A percentile compares a stretch with the other conserved stretches of the same genome.
phyloP scores from a whole-genome alignment of 208 protist genomes.

The Leishmania tarentolae region DNA sequence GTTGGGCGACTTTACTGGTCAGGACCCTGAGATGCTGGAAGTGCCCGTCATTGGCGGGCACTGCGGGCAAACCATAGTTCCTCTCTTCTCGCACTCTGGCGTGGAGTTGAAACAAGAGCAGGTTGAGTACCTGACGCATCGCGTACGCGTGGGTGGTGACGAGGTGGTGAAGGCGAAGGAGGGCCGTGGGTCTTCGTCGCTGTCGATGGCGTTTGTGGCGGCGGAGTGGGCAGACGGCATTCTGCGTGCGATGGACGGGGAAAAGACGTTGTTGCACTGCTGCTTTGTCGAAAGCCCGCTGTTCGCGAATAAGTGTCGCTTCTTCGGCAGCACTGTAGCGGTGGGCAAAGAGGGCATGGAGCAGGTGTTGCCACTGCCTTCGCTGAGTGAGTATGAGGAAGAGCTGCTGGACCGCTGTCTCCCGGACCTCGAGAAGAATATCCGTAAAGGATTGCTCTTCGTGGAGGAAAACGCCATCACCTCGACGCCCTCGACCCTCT shows the following conservation, averaged over 20 bases:
- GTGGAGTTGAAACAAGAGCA: conserved; percentile 43
- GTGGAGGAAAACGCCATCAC: conserved; percentile 10
- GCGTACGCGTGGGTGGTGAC: conserved; percentile 71
- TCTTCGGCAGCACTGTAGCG: conserved; percentile 81
- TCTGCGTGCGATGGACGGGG: conserved; percentile 67
- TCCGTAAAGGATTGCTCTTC: conserved; percentile 84
- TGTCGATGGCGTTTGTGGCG: conserved; percentile 64
- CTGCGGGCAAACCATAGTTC: conserved; percentile 93
- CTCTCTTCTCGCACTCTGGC: conserved; percentile 82
- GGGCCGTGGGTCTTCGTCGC: conserved; percentile 73
- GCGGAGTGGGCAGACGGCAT: conserved; percentile 67
- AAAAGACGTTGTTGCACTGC: conserved; percentile 55
- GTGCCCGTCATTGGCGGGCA: conserved; percentile 93
- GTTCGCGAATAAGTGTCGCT: conserved; percentile 38
- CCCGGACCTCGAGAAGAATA: conserved; percentile 85
- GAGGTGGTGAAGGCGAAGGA: conserved; percentile 78
- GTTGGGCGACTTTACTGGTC: conserved; percentile 50
- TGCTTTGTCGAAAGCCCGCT: conserved; percentile 68
- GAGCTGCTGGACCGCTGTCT: conserved; percentile 79
- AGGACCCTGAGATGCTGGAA: conserved; percentile 41
- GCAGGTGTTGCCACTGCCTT: conserved; percentile 54
- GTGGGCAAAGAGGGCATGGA: conserved; percentile 80
- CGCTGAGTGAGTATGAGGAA: conserved; percentile 64
- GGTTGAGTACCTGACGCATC: conserved; percentile 66
- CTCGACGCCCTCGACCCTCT: neutral